phyloP scores from a whole-genome alignment of 140 eudicot genomes.

The Oenanthe javanica region DNA sequence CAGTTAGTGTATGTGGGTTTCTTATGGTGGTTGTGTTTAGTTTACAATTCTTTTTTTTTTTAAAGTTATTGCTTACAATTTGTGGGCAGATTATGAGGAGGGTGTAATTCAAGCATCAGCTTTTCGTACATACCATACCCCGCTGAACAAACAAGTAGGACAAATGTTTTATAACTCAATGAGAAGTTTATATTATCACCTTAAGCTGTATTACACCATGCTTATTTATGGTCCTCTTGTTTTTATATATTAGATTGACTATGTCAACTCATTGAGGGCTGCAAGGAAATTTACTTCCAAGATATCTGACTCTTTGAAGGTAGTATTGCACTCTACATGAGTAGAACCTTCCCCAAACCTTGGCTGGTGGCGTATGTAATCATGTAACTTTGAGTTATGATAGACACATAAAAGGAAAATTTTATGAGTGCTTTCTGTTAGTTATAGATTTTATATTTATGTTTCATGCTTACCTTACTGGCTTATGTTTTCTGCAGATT shows the following conservation, averaged over 20 bases:
- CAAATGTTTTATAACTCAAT: not conserved
- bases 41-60: not conserved
- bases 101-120: conserved; percentile 87
- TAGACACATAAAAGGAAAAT: not conserved
- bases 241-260: conserved; percentile 50
- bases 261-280: conserved; percentile 85
- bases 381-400: not conserved
- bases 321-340: conserved; percentile 14
- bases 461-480: conserved; percentile 6
- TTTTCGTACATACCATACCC: conserved; percentile 97
- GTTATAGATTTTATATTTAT: not conserved
- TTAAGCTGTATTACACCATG: not conserved
- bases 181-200: not conserved
- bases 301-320: conserved; percentile 71
- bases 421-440: not conserved
- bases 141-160: conserved; percentile 83
- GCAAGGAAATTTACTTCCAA: conserved; percentile 82
- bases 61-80: conserved; percentile 2
- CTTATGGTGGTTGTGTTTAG: not conserved
- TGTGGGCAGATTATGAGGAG: conserved; percentile 58
- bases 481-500: conserved; percentile 43
- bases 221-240: conserved; percentile 2
- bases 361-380: not conserved
- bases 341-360: not conserved
- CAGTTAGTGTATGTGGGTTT: not conserved